Evolutionary conservation across 179 eudicot genomes (phyloP).

Genomic region (Gypsophila paniculata): DNA sequence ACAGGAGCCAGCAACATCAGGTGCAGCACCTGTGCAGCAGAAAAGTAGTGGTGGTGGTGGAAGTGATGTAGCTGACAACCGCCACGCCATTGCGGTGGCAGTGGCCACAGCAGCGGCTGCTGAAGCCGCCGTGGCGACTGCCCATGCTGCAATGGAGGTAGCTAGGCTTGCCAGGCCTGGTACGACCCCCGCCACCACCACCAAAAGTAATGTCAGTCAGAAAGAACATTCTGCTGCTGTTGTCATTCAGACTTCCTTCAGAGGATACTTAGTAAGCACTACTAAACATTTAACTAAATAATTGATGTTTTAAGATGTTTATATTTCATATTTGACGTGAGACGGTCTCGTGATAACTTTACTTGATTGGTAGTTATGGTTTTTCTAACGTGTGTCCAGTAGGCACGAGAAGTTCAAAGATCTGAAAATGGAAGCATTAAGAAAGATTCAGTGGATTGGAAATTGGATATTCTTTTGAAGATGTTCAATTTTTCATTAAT

Average conservation of each 20-base stretch:
- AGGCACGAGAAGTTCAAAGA: no score
- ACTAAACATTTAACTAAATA: no score
- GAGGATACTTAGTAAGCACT: slow-evolving; percentile 68
- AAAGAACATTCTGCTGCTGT: slow-evolving; percentile 57
- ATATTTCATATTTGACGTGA: no score
- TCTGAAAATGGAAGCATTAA: no score
- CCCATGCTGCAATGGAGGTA: slow-evolving; percentile 67
- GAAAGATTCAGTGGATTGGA: no score
- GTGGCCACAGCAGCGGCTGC: slow-evolving; percentile 72
- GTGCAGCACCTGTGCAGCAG: slow-evolving; percentile 30
- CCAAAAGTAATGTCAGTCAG: neutral
- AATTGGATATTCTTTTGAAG: no score
- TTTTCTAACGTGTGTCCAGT: no score
- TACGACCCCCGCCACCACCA: neutral
- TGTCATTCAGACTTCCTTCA: slow-evolving; percentile 79
- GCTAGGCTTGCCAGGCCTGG: slow-evolving; percentile 42
- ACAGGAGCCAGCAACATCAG: slow-evolving; percentile 21
- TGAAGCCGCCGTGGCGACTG: slow-evolving; percentile 75
- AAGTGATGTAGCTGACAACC: slow-evolving; percentile 38
- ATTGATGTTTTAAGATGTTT: no score
- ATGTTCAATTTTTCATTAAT: no score
- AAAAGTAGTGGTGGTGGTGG: slow-evolving; percentile 8
- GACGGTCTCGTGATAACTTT: no score
- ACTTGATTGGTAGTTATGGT: no score
- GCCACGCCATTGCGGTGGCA: slow-evolving; percentile 72